Percentiles rank a stretch among this genome's conserved stretches.
Evolutionary conservation across 2,329 filamentous ascomycete genomes (phyloP).

Genomic region (Diplodia intermedia): DNA sequence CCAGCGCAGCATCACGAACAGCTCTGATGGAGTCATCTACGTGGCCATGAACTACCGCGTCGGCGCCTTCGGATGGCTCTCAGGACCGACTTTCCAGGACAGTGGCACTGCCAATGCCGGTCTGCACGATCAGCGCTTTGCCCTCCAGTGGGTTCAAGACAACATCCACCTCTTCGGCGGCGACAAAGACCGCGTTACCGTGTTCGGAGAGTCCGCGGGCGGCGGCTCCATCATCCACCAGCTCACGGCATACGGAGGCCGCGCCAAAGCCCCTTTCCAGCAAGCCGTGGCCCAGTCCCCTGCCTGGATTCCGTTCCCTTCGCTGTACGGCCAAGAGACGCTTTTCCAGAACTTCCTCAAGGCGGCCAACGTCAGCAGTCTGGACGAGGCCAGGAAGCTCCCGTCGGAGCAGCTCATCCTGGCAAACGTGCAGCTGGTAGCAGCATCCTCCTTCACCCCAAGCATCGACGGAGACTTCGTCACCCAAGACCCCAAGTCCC

Average conservation of each 20-base stretch:
- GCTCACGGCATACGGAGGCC: slow-evolving; percentile 55
- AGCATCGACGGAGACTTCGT: slow-evolving; percentile 13
- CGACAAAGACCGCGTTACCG: slow-evolving; percentile 55
- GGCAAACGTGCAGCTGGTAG: background rate
- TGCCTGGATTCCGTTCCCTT: slow-evolving; percentile 46
- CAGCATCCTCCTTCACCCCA: background rate
- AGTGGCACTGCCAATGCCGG: slow-evolving; percentile 55
- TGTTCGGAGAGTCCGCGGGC: slow-evolving; percentile 54
- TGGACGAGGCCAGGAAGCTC: background rate
- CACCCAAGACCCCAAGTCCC: background rate
- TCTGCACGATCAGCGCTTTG: slow-evolving; percentile 50
- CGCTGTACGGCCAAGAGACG: background rate
- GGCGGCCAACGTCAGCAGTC: background rate
- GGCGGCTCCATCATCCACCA: slow-evolving; percentile 56
- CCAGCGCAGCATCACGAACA: background rate
- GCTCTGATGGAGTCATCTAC: slow-evolving; percentile 52
- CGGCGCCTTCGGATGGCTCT: slow-evolving; percentile 55
- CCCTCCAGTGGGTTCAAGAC: slow-evolving; percentile 58
- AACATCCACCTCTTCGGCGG: slow-evolving; percentile 57
- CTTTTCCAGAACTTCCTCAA: slow-evolving; percentile 1
- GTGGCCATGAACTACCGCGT: slow-evolving; percentile 55
- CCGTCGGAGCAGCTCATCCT: background rate
- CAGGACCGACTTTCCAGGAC: slow-evolving; percentile 53
- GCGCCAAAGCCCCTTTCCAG: slow-evolving; percentile 49
- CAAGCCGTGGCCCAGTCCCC: slow-evolving; percentile 50